phyloP scores from a whole-genome alignment of 495 filamentous ascomycete species.

The Lepidopterella palustris region DNA sequence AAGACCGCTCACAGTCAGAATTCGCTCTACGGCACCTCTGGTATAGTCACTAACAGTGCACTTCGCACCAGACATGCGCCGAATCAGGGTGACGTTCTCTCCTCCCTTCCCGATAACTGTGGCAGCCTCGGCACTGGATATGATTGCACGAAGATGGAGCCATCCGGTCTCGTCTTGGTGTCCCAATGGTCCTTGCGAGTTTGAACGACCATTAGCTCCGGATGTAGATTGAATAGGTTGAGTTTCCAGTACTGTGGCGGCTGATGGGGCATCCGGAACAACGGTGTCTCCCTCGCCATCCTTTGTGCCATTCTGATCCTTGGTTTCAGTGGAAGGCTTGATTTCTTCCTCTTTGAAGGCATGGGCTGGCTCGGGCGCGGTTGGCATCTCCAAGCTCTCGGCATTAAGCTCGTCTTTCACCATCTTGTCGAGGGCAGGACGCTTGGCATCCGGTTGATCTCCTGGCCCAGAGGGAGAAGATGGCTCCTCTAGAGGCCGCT shows the following conservation, averaged over 20 bases:
- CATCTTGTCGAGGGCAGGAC: slow-evolving; percentile 90
- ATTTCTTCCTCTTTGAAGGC: slow-evolving; percentile 6
- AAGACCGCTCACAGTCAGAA: slow-evolving; percentile 89
- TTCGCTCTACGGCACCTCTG: slow-evolving; percentile 91
- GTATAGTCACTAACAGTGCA: slow-evolving; percentile 98
- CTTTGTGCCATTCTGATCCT: slow-evolving; percentile 41
- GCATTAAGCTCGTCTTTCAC: slow-evolving; percentile 49
- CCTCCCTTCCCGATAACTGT: slow-evolving; percentile 98
- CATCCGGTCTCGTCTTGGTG: slow-evolving; percentile 84
- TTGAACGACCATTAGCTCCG: slow-evolving; percentile 48
- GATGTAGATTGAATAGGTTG: slow-evolving; percentile 64
- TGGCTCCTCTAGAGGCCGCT: slow-evolving; percentile 93
- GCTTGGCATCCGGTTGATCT: slow-evolving; percentile 95
- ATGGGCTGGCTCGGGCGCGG: slow-evolving; percentile 41
- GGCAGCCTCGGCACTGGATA: slow-evolving; percentile 92
- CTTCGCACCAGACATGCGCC: slow-evolving; percentile 85
- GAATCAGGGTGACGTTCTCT: slow-evolving; percentile 94
- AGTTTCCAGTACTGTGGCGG: slow-evolving; percentile 42
- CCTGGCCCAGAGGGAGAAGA: slow-evolving; percentile 85
- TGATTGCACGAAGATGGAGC: slow-evolving; percentile 94
- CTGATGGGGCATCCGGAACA: slow-evolving; percentile 65
- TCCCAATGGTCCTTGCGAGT: slow-evolving; percentile 46
- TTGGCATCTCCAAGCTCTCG: slow-evolving; percentile 40
- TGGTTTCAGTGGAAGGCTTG: slow-evolving; percentile 35
- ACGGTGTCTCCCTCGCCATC: slow-evolving; percentile 58